Percentiles rank a stretch among this genome's conserved stretches.
phyloP scores from a whole-genome alignment of 345 rosid species.

The Citrus medica region DNA sequence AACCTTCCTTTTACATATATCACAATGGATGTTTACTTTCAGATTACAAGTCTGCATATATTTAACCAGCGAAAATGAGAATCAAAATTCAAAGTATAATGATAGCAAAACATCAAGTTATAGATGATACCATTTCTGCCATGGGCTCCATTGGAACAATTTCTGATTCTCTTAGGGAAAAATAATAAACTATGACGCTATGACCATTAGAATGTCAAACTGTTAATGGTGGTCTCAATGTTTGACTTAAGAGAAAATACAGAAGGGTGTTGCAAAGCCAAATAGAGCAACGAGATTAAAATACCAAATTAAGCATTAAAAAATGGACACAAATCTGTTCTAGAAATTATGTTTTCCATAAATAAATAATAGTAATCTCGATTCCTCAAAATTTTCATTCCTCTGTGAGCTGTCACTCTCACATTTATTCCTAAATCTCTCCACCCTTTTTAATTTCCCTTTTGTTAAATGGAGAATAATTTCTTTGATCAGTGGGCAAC shows the following conservation, averaged over 20 bases:
- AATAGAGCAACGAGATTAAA: not conserved
- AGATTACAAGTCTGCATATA: slow-evolving; percentile 10
- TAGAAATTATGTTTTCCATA: not conserved
- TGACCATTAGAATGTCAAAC: not conserved
- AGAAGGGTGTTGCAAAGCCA: not conserved
- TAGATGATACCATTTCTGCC: not conserved
- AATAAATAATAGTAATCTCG: not conserved
- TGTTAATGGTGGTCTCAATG: not conserved
- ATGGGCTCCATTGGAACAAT: slow-evolving; percentile 7
- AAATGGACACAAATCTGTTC: not conserved
- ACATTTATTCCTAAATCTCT: not conserved
- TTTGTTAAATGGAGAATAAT: not conserved
- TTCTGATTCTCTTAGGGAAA: not conserved
- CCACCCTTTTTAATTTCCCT: not conserved
- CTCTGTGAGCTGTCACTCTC: not conserved
- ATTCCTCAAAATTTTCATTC: not conserved
- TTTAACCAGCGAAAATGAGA: not conserved
- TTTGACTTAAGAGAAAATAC: not conserved
- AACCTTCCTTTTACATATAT: slow-evolving; percentile 20
- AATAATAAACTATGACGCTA: not conserved
- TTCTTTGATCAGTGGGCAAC: not conserved
- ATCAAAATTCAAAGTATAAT: not conserved
- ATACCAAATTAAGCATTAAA: not conserved
- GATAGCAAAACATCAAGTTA: not conserved
- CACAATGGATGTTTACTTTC: slow-evolving; percentile 18